These are phyloP conservation scores for Penicillium steckii DNA, from an alignment of 495 filamentous ascomycete species.

Conservation along the genomic window DNA sequence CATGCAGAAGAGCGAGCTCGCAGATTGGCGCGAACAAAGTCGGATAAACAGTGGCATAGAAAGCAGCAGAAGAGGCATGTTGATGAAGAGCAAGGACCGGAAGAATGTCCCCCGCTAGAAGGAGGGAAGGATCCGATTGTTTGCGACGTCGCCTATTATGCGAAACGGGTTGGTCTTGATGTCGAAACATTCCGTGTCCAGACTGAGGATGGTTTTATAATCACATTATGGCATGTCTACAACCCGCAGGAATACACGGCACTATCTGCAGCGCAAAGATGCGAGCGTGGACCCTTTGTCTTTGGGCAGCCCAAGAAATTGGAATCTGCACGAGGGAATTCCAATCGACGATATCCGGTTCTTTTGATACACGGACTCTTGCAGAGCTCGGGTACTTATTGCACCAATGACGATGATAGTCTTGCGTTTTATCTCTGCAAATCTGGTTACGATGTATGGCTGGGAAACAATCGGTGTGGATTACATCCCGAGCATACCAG, in stretches of 20 bases:
- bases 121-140: constrained; percentile 76
- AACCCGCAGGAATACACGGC: constrained; percentile 71
- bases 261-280: constrained; percentile 36
- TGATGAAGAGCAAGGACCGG: constrained; percentile 36
- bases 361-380: constrained; percentile 86
- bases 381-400: constrained; percentile 86
- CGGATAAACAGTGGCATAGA: constrained; percentile 60
- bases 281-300: constrained; percentile 30
- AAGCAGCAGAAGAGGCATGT: constrained; percentile 36
- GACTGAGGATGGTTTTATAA: constrained; percentile 93
- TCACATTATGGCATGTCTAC: constrained; percentile 86
- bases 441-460: constrained; percentile 93
- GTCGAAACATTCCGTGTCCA: constrained; percentile 81
- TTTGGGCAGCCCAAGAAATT: constrained; percentile 26
- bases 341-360: constrained; percentile 75
- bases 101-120: constrained; percentile 68
- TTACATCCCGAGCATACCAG: constrained; percentile 72
- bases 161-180: constrained; percentile 82
- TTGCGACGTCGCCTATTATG: constrained; percentile 85
- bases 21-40: constrained; percentile 50
- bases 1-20: constrained; percentile 65
- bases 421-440: constrained; percentile 92
- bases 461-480: constrained; percentile 93
- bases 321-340: constrained; percentile 1
- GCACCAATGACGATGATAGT: constrained; percentile 84